Evolutionary conservation across 306 rosid species (phyloP), one percentile per base, ranked within the genome.

Genomic region (Prunus mira): DNA sequence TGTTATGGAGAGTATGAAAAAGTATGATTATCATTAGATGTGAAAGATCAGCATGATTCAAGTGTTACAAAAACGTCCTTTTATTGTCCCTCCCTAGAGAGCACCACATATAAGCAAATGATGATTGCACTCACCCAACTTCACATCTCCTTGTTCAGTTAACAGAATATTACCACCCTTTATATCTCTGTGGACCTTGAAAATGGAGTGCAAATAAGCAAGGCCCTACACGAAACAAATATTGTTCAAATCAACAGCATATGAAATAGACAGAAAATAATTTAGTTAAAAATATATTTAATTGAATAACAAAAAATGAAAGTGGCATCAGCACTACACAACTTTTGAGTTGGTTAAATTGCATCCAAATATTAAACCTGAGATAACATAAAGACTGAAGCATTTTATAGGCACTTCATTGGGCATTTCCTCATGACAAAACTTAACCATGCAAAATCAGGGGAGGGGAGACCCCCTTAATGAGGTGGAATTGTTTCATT

Each of bases 121-220:
- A 65, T 60, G 12, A 79, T 82, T n/a, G 65, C 34, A 82, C 97
- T 88, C 83, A 93, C 99, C 99, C 81, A 95, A 84, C 82, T 95
- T 95, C 91, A 95, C 99, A 80, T 95, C 97, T 76, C 99, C 99
- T 83, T 95, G 97, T 77, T 95, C 99, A 75, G 97, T 95, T 86
- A 95, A 80, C 80, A 95, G 88, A 79, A 95, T 95, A 86, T 95
- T 95, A 73, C 99, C 99, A 62, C 99, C 99, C 84, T 95, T 95
- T 64, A 95, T 95, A 85, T 95, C 99, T 87, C 99, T 86, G 65
- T 92, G 99, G 79, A 95, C 99, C 87, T 95, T 95, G 86, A 88
- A 92, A 84, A 95, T 95, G n/a, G 97, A 88, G 85, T 95, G 99
- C 81, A 95, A 84, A 83, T 95, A 95, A 10, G 91, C 93, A 78